Conservation (phyloP, 1,284 basidiomycete genomes). For the Sparassis latifolia region DNA sequence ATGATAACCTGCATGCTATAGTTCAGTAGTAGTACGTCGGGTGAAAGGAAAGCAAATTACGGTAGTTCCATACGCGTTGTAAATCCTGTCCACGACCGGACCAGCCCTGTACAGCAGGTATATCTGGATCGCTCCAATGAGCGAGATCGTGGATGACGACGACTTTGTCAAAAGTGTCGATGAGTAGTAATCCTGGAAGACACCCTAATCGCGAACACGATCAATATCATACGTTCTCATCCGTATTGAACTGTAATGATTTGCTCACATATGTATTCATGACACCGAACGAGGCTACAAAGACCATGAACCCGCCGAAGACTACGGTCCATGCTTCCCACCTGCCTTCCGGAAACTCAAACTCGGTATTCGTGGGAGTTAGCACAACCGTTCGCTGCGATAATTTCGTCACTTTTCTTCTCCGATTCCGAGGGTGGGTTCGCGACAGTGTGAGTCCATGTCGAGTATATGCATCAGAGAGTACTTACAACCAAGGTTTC, state of each 20-base stretch:
- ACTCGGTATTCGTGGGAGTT: neutral
- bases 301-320: constrained; percentile 22
- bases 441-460: too few relatives aligned
- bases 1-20: constrained; percentile 18
- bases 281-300: constrained; percentile 29
- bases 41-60: constrained; percentile 5
- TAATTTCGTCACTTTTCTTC: neutral
- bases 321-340: constrained; percentile 26
- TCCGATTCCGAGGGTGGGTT: neutral
- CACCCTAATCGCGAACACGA: constrained; percentile 20
- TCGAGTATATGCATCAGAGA: neutral
- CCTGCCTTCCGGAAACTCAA: constrained; percentile 23
- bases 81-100: constrained; percentile 27
- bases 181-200: constrained; percentile 37
- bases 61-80: constrained; percentile 29
- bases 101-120: constrained; percentile 31
- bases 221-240: neutral
- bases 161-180: constrained; percentile 26
- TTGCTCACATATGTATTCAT: constrained; percentile 27
- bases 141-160: constrained; percentile 33
- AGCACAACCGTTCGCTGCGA: neutral
- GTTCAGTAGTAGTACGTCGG: neutral
- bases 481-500: too few relatives aligned
- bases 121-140: constrained; percentile 38
- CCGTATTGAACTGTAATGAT: neutral